These are phyloP conservation scores for Sporothrix luriei DNA, from an alignment of 2,329 filamentous ascomycete species.

Conservation along the genomic window DNA sequence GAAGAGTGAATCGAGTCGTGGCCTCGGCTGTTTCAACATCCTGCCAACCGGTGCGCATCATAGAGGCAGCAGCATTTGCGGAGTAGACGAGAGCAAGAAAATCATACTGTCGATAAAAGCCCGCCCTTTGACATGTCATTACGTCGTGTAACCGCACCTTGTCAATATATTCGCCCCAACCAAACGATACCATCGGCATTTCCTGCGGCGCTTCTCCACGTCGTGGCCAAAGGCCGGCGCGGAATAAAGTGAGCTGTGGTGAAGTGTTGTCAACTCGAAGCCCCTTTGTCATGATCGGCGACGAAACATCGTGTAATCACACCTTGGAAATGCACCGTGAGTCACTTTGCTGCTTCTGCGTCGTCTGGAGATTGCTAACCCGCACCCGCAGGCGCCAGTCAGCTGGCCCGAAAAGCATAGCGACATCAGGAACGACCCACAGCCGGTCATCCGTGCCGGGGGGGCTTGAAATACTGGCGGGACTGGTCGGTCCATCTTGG, in stretches of 20 bases:
- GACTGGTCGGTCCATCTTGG: too few species aligned
- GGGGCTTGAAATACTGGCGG: background rate
- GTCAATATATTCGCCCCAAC: too few species aligned
- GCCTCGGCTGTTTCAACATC: background rate
- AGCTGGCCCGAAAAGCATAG: background rate
- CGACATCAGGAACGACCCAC: background rate
- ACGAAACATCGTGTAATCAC: background rate
- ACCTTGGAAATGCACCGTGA: too few species aligned
- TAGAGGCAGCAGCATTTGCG: slow-evolving; percentile 7
- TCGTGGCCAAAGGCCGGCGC: background rate
- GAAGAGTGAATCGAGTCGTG: background rate
- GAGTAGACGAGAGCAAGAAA: background rate
- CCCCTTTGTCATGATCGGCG: background rate
- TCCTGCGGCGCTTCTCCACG: slow-evolving; percentile 21
- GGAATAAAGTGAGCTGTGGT: background rate
- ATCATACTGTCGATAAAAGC: background rate
- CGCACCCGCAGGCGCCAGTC: background rate
- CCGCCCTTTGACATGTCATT: slow-evolving; percentile 6
- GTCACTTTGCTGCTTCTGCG: too few species aligned
- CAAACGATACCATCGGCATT: background rate
- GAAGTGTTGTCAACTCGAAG: background rate
- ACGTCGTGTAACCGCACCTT: background rate
- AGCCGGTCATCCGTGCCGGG: slow-evolving; percentile 24
- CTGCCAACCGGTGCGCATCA: slow-evolving; percentile 8
- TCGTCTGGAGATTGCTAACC: slow-evolving; percentile 16